Evolutionary conservation across 192 early-diverging fungal genomes (phyloP).

Genomic region (Linderina pennispora): DNA sequence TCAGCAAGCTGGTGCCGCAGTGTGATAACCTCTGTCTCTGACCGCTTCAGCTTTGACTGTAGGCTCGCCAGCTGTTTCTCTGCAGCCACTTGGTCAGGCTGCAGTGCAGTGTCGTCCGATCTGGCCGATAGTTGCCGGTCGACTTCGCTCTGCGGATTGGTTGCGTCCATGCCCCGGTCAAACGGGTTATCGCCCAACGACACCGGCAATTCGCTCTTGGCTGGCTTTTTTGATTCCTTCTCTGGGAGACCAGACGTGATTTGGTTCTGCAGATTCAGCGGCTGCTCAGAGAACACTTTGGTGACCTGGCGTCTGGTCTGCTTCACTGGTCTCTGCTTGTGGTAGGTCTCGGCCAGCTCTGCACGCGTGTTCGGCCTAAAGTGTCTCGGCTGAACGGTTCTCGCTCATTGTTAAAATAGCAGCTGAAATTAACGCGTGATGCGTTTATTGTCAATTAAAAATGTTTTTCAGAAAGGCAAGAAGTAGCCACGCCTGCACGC

Average conservation of each 20-base stretch:
- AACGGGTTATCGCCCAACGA: constrained; percentile 41
- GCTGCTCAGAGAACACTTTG: constrained; percentile 27
- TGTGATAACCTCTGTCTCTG: constrained; percentile 31
- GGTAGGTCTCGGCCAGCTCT: constrained; percentile 20
- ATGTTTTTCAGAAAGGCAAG: too few relatives aligned
- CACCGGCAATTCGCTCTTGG: constrained; percentile 36
- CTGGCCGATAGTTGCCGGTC: constrained; percentile 27
- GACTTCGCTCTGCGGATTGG: constrained; percentile 23
- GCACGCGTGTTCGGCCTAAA: constrained; percentile 14
- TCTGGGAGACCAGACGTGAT: constrained; percentile 2
- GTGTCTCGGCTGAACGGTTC: constrained; percentile 18
- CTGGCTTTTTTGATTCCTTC: constrained; percentile 28
- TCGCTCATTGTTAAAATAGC: constrained; percentile 18
- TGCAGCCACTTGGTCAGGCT: background rate
- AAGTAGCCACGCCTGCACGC: too few relatives aligned
- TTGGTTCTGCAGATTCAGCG: constrained; percentile 25
- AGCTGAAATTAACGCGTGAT: too few relatives aligned
- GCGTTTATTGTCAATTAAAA: too few relatives aligned
- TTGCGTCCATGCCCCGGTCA: constrained; percentile 6
- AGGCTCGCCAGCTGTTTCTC: constrained; percentile 3
- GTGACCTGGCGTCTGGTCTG: constrained; percentile 24
- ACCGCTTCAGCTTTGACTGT: constrained; percentile 9
- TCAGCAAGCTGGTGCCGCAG: constrained; percentile 43
- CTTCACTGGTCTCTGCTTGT: constrained; percentile 23
- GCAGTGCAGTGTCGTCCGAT: background rate